A percentile compares a stretch with the other conserved stretches of the same genome.
These are phyloP conservation scores for Pseudogymnoascus sp. DNA, from an alignment of 2,329 filamentous ascomycete species.

Conservation along the genomic window DNA sequence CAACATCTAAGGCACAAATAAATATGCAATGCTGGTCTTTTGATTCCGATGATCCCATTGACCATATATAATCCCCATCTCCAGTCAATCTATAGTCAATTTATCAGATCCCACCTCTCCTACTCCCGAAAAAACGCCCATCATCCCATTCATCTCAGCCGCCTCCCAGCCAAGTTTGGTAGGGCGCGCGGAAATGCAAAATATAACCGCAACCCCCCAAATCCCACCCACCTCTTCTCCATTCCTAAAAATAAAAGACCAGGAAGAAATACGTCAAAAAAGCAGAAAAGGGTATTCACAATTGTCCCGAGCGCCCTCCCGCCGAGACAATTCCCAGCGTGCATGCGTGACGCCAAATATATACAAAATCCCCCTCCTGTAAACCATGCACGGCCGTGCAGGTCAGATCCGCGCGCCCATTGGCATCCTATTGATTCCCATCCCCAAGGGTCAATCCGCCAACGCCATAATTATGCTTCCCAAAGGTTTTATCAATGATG, in stretches of 20 bases:
- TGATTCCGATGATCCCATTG: neutral
- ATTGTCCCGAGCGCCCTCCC: neutral
- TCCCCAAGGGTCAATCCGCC: constrained; percentile 1
- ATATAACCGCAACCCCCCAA: neutral
- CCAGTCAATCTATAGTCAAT: constrained; percentile 5
- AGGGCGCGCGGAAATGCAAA: neutral
- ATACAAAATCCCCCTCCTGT: neutral
- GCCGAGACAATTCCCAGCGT: neutral
- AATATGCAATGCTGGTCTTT: neutral
- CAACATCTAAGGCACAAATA: neutral
- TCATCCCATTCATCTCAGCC: neutral
- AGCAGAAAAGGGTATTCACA: constrained; percentile 5
- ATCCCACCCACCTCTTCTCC: neutral
- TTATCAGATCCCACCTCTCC: neutral
- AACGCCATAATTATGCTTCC: constrained; percentile 7
- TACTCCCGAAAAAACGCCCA: neutral
- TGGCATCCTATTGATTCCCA: constrained; percentile 7
- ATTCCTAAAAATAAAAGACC: neutral
- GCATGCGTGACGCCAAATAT: constrained; percentile 2
- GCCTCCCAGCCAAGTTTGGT: neutral
- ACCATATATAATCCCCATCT: neutral
- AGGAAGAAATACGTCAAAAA: neutral
- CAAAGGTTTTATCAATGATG: constrained; percentile 1
- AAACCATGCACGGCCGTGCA: neutral
- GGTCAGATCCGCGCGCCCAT: neutral